These are phyloP conservation scores for Raddia guianensis DNA, from an alignment of 176 grass and related monocot genomes.

Conservation along the genomic window DNA sequence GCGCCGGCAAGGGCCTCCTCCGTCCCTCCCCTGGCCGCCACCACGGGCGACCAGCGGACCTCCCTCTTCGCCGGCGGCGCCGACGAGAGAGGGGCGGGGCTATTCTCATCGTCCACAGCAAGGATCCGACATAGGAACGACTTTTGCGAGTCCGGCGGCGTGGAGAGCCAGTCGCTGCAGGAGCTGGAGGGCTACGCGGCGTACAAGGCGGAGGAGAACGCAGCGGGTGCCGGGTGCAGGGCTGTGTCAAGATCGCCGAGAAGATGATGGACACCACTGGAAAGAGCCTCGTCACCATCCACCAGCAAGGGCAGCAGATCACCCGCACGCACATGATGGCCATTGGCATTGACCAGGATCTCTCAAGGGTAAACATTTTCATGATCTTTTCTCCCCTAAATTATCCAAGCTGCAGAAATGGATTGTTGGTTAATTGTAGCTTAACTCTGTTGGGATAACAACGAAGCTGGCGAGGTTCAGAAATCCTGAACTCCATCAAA, in stretches of 20 bases:
- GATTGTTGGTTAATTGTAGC: not conserved
- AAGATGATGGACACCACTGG: slow-evolving; percentile 80
- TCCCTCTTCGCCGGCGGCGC: not conserved
- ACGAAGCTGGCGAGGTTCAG: not conserved
- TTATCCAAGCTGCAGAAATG: not conserved
- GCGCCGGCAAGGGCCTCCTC: slow-evolving; percentile 51
- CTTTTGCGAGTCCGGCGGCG: slow-evolving; percentile 71
- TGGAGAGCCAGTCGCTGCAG: slow-evolving; percentile 73
- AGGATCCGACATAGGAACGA: slow-evolving; percentile 64
- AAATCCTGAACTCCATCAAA: not conserved
- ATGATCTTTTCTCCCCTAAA: not conserved
- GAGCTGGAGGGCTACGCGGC: slow-evolving; percentile 73
- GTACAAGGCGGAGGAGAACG: slow-evolving; percentile 87
- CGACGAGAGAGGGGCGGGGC: not conserved
- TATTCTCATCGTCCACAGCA: not conserved
- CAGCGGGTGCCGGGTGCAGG: slow-evolving; percentile 41
- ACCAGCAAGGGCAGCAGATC: slow-evolving; percentile 92
- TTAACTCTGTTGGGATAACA: not conserved
- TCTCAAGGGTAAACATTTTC: slow-evolving; percentile 60
- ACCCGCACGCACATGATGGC: slow-evolving; percentile 69
- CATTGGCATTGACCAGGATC: slow-evolving; percentile 82
- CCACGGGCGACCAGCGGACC: slow-evolving; percentile 22
- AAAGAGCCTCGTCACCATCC: slow-evolving; percentile 76
- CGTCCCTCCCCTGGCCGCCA: slow-evolving; percentile 18
- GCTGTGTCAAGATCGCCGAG: slow-evolving; percentile 71